Evolutionary conservation across 192 early-diverging fungal genomes (phyloP).

Genomic region (Linnemannia zychae): DNA sequence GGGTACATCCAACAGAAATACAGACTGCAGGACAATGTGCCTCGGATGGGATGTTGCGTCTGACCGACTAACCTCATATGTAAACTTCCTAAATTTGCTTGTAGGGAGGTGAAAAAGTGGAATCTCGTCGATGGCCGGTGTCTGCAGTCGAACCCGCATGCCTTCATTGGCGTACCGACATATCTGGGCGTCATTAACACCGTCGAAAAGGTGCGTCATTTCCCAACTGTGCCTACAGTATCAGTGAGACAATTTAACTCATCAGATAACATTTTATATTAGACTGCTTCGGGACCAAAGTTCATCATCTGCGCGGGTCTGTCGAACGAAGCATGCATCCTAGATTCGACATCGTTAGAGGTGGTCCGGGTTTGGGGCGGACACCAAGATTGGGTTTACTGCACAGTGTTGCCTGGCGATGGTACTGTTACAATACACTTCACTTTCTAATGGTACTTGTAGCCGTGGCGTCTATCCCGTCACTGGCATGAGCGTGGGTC

Average conservation of each 20-base stretch:
- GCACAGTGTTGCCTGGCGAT: constrained; percentile 62
- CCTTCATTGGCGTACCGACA: constrained; percentile 62
- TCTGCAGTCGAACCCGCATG: constrained; percentile 55
- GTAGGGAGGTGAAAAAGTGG: constrained; percentile 64
- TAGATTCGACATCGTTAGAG: constrained; percentile 66
- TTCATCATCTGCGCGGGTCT: constrained; percentile 68
- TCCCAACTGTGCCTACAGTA: background rate
- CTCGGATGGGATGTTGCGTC: background rate
- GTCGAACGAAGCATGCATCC: constrained; percentile 64
- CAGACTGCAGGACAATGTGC: background rate
- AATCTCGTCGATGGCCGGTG: constrained; percentile 67
- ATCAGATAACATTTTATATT: background rate
- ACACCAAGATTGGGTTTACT: constrained; percentile 68
- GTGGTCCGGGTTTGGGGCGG: constrained; percentile 71
- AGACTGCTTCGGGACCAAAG: constrained; percentile 37
- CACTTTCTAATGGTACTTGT: too few relatives aligned
- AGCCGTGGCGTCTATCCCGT: too few relatives aligned
- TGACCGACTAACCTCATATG: background rate
- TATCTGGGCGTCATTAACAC: constrained; percentile 60
- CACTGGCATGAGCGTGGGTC: too few relatives aligned
- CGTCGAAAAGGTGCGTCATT: constrained; percentile 29
- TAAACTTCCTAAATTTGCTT: background rate
- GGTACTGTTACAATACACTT: constrained; percentile 40
- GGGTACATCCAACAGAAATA: constrained; percentile 55
- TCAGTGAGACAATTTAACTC: background rate